Evolutionary conservation across 331 rosid genomes (phyloP).

Genomic region (Dryas integrifolia): DNA sequence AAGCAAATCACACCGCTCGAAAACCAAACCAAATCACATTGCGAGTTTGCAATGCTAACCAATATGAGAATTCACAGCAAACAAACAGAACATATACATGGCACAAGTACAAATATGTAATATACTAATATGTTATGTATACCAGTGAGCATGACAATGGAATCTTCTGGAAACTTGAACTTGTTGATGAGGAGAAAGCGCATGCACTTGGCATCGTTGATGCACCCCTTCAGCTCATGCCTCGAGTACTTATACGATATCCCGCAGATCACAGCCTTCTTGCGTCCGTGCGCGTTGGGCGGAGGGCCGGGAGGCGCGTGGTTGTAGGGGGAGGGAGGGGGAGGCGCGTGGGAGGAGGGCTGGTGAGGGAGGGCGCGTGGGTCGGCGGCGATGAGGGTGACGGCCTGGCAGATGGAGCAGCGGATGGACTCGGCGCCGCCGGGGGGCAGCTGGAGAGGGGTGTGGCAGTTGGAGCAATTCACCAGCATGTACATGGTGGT

Average conservation of each 20-base stretch:
- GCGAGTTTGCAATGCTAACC: neutral
- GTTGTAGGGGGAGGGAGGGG: conserved; percentile 48
- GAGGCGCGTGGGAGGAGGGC: conserved; percentile 26
- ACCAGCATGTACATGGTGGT: conserved; percentile 58
- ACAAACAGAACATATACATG: too few species aligned
- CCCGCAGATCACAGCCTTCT: conserved; percentile 88
- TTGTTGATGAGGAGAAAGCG: conserved; percentile 67
- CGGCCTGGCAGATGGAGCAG: conserved; percentile 73
- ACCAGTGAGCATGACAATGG: conserved; percentile 95
- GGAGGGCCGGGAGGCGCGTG: conserved; percentile 68
- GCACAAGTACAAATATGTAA: neutral
- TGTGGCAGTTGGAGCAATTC: conserved; percentile 74
- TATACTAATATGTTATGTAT: neutral
- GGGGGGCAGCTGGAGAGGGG: conserved; percentile 72
- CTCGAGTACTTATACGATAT: conserved; percentile 73
- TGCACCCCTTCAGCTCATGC: conserved; percentile 91
- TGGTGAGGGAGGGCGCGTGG: conserved; percentile 54
- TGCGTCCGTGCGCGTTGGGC: conserved; percentile 68
- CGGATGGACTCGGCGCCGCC: conserved; percentile 81
- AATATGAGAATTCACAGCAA: too few species aligned
- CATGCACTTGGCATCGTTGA: conserved; percentile 96
- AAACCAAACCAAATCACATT: neutral
- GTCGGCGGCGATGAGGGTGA: conserved; percentile 60
- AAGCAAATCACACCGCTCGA: neutral
- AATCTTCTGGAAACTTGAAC: conserved; percentile 68